phyloP scores from a whole-genome alignment of 352 stramenopile species.

The Phytophthora rubi region DNA sequence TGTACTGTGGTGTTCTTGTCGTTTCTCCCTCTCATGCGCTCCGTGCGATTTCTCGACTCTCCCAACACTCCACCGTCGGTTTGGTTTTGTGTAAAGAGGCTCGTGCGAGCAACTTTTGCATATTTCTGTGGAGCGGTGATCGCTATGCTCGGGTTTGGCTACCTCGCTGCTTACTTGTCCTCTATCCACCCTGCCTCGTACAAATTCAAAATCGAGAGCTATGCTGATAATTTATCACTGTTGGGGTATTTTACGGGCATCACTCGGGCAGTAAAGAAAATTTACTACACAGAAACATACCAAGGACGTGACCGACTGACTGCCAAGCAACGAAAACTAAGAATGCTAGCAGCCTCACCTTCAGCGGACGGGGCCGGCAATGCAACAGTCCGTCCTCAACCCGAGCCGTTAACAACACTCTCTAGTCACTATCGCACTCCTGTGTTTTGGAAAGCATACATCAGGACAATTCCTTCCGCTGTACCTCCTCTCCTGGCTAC shows the following conservation, averaged over 20 bases:
- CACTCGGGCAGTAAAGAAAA: slow-evolving; percentile 12
- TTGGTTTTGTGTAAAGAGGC: slow-evolving; percentile 12
- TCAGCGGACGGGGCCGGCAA: background rate
- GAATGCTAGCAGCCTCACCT: background rate
- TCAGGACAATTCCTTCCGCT: background rate
- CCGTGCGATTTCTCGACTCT: slow-evolving; percentile 9
- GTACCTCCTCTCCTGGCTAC: slow-evolving; percentile 11
- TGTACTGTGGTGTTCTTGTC: slow-evolving; percentile 10
- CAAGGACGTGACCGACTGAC: slow-evolving; percentile 12
- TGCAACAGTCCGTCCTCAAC: background rate
- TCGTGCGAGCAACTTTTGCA: background rate
- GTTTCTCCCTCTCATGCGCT: slow-evolving; percentile 11
- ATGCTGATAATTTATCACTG: slow-evolving; percentile 11
- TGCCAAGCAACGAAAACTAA: background rate
- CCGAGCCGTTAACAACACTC: too few species aligned
- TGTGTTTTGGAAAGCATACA: slow-evolving; percentile 11
- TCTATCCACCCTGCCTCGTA: background rate
- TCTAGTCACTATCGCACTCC: background rate
- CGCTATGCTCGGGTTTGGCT: slow-evolving; percentile 8
- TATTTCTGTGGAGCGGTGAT: slow-evolving; percentile 13
- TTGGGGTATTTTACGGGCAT: slow-evolving; percentile 30
- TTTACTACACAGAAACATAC: slow-evolving; percentile 31
- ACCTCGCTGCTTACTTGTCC: slow-evolving; percentile 2
- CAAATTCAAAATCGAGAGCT: slow-evolving; percentile 21
- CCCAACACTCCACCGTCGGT: background rate